Percentiles rank a stretch among this genome's conserved stretches.
Evolutionary conservation across 129 eudicot species (phyloP).

Genomic region (Chrysanthemum makinoi): DNA sequence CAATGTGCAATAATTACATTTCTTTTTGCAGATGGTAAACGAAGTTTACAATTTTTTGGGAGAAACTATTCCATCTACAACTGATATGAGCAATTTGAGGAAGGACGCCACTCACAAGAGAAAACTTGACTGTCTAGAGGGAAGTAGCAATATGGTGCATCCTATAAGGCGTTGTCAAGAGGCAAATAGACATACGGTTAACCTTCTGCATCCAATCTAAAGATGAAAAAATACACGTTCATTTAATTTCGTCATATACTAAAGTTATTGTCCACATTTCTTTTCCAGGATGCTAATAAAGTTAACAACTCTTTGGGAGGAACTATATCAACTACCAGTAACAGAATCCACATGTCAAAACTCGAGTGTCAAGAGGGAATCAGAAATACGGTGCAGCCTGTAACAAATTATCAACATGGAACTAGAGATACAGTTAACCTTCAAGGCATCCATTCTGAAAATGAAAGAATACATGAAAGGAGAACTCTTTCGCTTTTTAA

Average conservation of each 20-base stretch:
- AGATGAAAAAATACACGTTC: not conserved
- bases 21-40: not conserved
- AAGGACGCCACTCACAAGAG: not conserved
- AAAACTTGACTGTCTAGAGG: not conserved
- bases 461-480: not conserved
- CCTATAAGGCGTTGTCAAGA: constrained; percentile 2
- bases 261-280: too few species aligned
- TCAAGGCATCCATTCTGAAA: not conserved
- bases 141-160: not conserved
- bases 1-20: not conserved
- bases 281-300: too few species aligned
- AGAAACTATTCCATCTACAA: not conserved
- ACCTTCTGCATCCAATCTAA: not conserved
- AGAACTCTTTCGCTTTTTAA: not conserved
- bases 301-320: too few species aligned
- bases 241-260: too few species aligned
- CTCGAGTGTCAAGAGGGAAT: not conserved
- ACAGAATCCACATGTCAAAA: not conserved
- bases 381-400: not conserved
- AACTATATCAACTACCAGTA: too few species aligned
- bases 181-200: not conserved
- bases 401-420: not conserved
- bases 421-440: not conserved
- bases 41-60: not conserved
- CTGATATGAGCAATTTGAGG: not conserved